Evolutionary conservation across 2,329 filamentous ascomycete genomes (phyloP).

Genomic region (Tolypocladium cylindrosporum): DNA sequence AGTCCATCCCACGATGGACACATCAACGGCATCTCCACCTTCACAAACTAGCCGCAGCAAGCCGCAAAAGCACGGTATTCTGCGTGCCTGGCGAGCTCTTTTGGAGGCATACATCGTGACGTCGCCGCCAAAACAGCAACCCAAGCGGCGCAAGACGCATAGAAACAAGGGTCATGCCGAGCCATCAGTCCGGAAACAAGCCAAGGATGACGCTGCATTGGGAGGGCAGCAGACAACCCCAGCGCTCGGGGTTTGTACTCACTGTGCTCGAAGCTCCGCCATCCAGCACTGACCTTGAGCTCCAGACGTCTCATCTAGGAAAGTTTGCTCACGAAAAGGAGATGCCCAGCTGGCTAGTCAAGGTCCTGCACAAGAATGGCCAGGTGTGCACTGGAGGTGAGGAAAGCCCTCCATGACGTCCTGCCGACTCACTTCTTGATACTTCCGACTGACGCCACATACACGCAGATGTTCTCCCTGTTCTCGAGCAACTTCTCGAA

Average conservation of each 20-base stretch:
- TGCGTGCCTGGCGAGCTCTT: neutral
- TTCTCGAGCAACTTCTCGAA: conserved; percentile 53
- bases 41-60: neutral
- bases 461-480: conserved; percentile 43
- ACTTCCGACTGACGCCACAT: conserved; percentile 5
- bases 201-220: no score
- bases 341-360: conserved; percentile 62
- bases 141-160: neutral
- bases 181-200: neutral
- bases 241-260: neutral
- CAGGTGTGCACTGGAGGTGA: conserved; percentile 44
- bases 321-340: conserved; percentile 61
- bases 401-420: neutral
- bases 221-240: neutral
- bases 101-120: neutral
- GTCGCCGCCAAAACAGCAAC: neutral
- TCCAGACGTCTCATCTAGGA: conserved; percentile 53
- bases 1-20: neutral
- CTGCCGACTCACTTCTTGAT: neutral
- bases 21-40: neutral
- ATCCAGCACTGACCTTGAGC: neutral
- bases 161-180: neutral
- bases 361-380: conserved; percentile 49
- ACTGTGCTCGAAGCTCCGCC: no score
- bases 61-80: neutral